Conservation (phyloP, 352 stramenopile genomes). For the Globisporangium lucens region DNA sequence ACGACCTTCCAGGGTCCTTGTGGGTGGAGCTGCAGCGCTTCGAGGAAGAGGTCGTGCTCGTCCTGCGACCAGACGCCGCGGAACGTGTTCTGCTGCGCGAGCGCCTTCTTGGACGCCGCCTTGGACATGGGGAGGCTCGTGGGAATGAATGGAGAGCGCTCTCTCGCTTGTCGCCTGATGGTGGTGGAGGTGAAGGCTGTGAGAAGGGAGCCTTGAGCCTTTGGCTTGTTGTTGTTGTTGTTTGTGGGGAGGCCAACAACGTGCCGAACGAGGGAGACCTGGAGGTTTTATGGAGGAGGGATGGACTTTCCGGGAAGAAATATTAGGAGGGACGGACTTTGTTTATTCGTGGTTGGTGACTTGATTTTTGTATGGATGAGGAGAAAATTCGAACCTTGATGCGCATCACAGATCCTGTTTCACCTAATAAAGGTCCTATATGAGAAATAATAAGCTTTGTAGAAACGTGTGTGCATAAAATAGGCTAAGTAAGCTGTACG, state of each 20-base stretch:
- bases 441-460: not conserved
- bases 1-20: conserved; percentile 52
- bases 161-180: not conserved
- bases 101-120: not conserved
- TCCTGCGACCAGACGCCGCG: conserved; percentile 45
- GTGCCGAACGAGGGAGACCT: not conserved
- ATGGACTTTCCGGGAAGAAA: not conserved
- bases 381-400: not conserved
- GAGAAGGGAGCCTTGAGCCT: not conserved
- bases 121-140: not conserved
- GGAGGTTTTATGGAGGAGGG: not conserved
- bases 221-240: not conserved
- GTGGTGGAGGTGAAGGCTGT: not conserved
- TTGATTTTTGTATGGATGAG: not conserved
- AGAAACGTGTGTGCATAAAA: not conserved
- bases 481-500: no score
- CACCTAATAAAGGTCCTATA: not conserved
- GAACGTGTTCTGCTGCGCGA: conserved; percentile 13
- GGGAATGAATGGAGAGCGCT: not conserved
- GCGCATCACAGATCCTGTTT: not conserved
- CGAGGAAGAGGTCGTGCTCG: conserved; percentile 60
- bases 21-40: conserved; percentile 46
- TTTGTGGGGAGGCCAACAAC: no score
- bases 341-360: not conserved
- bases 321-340: not conserved